Base-by-base conservation (phyloP, 208 protist genomes). In the Leishmania tropica region DNA sequence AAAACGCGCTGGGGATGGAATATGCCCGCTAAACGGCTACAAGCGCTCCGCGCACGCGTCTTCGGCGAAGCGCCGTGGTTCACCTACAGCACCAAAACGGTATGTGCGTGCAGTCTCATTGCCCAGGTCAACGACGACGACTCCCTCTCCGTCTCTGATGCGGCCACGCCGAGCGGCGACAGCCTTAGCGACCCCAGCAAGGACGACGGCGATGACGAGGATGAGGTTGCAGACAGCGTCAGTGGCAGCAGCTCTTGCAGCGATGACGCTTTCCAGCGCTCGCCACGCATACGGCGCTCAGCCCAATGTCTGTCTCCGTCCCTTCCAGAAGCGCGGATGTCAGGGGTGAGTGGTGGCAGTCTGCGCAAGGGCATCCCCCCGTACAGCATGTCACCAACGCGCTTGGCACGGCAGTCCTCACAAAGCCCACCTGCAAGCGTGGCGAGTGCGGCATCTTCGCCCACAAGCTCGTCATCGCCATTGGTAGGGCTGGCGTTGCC, bases 61-160 rank as follows among this genome's bases (percentile, higher is more conserved):
- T 85, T 85, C 40, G 82, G 82, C 1, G 82, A 85, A 47, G 71
- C 78, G 28, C 82, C 82, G 64, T 85, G 82, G 82, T 85, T 82
- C 35, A 79, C 73, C 24, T 28, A 42, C 62, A 2, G 28, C 45
- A 37, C 60, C 48, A 64, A 42, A 17, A 10, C 19, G 7, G 54
- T 40, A 40, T 24, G 19, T 47, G 74, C 74, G 37, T 45, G 35
- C 51, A 78, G 37, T 1, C 74, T 45, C 76, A 56, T 45, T 51
- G 31, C 76, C 40, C 54, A 54, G 1, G 45, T 71, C 24, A 56
- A 72, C 40, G 42, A 37, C 13, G 53, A 62, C 13, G 24, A 48
- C 54, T 24, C 15, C 35, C 75, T 62, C 54, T 78, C 75, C 75
- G 2, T 45, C 75, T 45, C 51, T 28, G 54, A 35, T 28, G 54